Evolutionary conservation across 2,329 filamentous ascomycete species (phyloP).

Genomic region (Macroventuria anomochaeta): DNA sequence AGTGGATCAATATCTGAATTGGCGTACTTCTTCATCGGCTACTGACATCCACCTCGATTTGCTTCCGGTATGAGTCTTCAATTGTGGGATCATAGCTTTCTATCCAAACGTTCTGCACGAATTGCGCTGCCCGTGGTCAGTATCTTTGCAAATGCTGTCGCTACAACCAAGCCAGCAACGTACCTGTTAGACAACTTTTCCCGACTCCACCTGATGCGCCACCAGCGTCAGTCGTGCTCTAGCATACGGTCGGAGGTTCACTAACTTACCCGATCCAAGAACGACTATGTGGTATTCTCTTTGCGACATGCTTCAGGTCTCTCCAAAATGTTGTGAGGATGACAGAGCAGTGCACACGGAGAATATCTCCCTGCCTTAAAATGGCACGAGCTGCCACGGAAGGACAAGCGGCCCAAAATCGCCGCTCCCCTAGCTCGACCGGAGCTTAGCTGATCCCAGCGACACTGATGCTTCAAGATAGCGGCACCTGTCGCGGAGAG

Average conservation of each 20-base stretch:
- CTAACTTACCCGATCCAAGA: slow-evolving; percentile 49
- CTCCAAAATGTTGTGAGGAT: slow-evolving; percentile 17
- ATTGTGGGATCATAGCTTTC: slow-evolving; percentile 72
- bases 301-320: slow-evolving; percentile 45
- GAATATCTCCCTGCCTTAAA: slow-evolving; percentile 27
- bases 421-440: slow-evolving; percentile 32
- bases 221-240: slow-evolving; percentile 34
- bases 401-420: slow-evolving; percentile 40
- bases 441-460: slow-evolving; percentile 28
- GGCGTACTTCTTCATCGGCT: background rate
- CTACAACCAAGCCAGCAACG: slow-evolving; percentile 29
- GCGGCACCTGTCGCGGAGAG: slow-evolving; percentile 26
- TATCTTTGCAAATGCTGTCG: background rate
- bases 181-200: slow-evolving; percentile 91
- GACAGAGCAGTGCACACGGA: slow-evolving; percentile 16
- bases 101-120: slow-evolving; percentile 93
- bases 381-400: slow-evolving; percentile 40
- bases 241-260: slow-evolving; percentile 20
- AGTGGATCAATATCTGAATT: slow-evolving; percentile 20
- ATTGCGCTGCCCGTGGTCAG: slow-evolving; percentile 67
- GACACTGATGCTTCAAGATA: slow-evolving; percentile 24
- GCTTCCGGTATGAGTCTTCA: slow-evolving; percentile 67
- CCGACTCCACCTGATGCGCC: slow-evolving; percentile 76
- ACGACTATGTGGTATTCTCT: slow-evolving; percentile 54
- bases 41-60: slow-evolving; percentile 81